These are phyloP conservation scores for Penicillium sp. DNA, from an alignment of 2,329 filamentous ascomycete species.

Conservation along the genomic window DNA sequence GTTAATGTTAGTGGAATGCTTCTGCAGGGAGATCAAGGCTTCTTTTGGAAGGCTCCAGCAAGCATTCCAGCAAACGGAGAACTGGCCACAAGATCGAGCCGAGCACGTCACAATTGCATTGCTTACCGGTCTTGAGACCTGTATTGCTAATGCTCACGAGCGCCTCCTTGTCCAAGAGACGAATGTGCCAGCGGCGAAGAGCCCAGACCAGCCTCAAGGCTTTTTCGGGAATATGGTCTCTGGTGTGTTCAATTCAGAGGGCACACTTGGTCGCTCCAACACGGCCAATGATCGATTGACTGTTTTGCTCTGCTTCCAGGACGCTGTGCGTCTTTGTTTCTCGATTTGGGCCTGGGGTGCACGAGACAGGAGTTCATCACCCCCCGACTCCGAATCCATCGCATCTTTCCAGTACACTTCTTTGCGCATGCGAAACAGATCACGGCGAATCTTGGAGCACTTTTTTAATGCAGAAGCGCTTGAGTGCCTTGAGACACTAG, in stretches of 20 bases:
- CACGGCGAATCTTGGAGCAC: conserved; percentile 81
- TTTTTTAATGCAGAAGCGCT: conserved; percentile 86
- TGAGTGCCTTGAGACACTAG: conserved; percentile 86
- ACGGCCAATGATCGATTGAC: conserved; percentile 92
- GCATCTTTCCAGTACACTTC: conserved; percentile 90
- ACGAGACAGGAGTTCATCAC: conserved; percentile 39
- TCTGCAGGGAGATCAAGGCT: conserved; percentile 69
- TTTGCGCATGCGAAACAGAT: conserved; percentile 81
- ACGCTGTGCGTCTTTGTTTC: conserved; percentile 87
- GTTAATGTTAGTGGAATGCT: conserved; percentile 81
- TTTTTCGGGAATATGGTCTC: conserved; percentile 95
- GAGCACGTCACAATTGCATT: conserved; percentile 64
- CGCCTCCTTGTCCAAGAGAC: conserved; percentile 71
- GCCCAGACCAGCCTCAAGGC: conserved; percentile 73
- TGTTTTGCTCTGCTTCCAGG: conserved; percentile 92
- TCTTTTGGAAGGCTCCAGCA: conserved; percentile 66
- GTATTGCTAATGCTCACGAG: conserved; percentile 81
- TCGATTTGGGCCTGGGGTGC: conserved; percentile 91
- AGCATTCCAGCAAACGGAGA: conserved; percentile 38
- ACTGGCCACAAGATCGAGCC: conserved; percentile 46
- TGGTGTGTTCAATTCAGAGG: conserved; percentile 76
- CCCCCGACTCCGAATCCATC: conserved; percentile 60
- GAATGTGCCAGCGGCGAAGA: conserved; percentile 62
- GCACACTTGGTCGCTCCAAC: conserved; percentile 67
- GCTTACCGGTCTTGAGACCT: conserved; percentile 86